Evolutionary conservation across 2,329 filamentous ascomycete genomes (phyloP), one percentile per base, ranked within the genome.

Genomic region (Colletotrichum echinochloae): DNA sequence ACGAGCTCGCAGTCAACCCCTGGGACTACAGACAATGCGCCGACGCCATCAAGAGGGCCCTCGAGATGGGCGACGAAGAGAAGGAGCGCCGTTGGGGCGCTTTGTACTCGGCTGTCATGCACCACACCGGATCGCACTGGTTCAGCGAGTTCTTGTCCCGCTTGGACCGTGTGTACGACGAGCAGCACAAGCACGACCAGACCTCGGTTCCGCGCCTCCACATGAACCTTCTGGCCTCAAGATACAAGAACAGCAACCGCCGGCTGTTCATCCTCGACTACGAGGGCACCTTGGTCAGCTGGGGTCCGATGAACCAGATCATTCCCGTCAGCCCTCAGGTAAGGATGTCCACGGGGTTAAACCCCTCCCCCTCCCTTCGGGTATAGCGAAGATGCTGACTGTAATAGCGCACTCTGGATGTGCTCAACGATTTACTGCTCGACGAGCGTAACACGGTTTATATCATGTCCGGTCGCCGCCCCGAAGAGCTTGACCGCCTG

Each of bases 21-120:
- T 98, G 95, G 95, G 94, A 98, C 79, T 97, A 97, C 79, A 89
- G 92, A 44, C 90, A 94, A 78, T 97, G 94, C 75, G 93, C 94
- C 60, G 90, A 96, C 39, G 94, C 94, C 12, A 95, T 98, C 81
- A 91, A 92, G 79, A 86, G 88, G 63, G 94, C 95, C 0, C 84
- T 98, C 23, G 92, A 95, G 74, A 97, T 98, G 91, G 83, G 82
- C 3, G 86, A 89, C 2, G 88, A 89, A 2, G 93, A 98, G 79
- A 95, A 93, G 80, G 85, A 89, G 71, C 79, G 83, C 18, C 89
- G 94, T 16, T 98, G 95, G 92, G 85, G 85, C 33, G 90, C 90
- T 71, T 84, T 98, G 52, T 89, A 93, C 76, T 82, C 89, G 56
- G 88, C 91, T 12, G 93, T 98, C 37, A 88, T 91, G 77, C 89